Conservation (phyloP, 192 early-diverging fungal genomes). For the Rhizophagus clarus region DNA sequence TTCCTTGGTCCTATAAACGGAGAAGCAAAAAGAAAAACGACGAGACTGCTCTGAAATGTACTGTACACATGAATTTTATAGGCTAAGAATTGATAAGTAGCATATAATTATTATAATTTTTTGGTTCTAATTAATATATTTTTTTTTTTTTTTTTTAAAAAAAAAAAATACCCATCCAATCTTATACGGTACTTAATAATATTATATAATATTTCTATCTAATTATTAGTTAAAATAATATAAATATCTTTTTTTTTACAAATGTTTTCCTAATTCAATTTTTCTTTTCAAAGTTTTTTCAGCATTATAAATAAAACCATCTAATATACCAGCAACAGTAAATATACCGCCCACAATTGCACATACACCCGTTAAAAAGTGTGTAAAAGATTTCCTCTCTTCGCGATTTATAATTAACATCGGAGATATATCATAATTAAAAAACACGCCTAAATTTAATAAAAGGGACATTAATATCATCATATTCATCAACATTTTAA, state of each 20-base stretch:
- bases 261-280: slow-evolving; percentile 80
- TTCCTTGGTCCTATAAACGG: too few relatives aligned
- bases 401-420: slow-evolving; percentile 91
- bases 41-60: too few relatives aligned
- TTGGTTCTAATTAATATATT: too few relatives aligned
- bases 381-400: slow-evolving; percentile 77
- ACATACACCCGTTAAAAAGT: slow-evolving; percentile 87
- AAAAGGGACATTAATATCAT: neutral
- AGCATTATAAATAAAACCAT: slow-evolving; percentile 85
- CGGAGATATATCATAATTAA: slow-evolving; percentile 95
- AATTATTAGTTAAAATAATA: neutral
- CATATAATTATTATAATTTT: neutral
- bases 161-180: too few relatives aligned
- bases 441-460: slow-evolving; percentile 72
- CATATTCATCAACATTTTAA: neutral
- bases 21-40: too few relatives aligned
- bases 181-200: too few relatives aligned
- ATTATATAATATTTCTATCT: neutral
- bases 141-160: too few relatives aligned
- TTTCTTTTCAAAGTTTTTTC: slow-evolving; percentile 78
- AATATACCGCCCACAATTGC: slow-evolving; percentile 94
- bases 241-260: slow-evolving; percentile 36
- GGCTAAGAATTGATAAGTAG: too few relatives aligned
- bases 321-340: slow-evolving; percentile 92
- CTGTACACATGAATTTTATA: too few relatives aligned